Base-by-base conservation (phyloP, 352 stramenopile species). In the Paralagenidium karlingii region DNA sequence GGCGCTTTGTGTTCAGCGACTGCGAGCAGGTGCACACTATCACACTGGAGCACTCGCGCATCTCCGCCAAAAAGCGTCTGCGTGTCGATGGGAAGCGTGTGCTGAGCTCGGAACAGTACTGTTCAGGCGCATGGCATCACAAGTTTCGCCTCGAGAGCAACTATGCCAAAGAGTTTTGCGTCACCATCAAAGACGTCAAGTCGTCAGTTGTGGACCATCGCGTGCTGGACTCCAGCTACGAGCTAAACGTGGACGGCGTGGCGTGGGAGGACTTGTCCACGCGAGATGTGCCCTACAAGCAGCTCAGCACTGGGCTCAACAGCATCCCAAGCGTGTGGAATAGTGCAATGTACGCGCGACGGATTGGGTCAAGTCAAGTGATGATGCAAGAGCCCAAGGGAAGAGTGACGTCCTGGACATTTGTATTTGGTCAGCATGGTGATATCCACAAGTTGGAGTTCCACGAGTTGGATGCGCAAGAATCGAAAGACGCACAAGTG, bases 21-120 rank as follows among this genome's bases (percentile, higher is more conserved):
- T 80, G 66, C 11, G 64, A 85, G 39, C 63, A 85, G 32, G 73
- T 92, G 24, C 75, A 89, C 47, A 92, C 78, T 25, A 53, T 92
- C 13, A 87, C 68, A 57, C 63, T 92, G 15, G 78, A 88, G 45
- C 78, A 92, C 44, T 88, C 73, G 39, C 69, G 73, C 38, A 70
- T 92, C 22, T 73, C 73, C 45, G 68, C 61, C 34, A 89, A 89
- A 57, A 89, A 92, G 55, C 73, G 71, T 2, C 51, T 92, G 41
- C 78, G 75, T 19, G 52, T 92, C 10, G 78, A 92, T 34, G 78
- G 78, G 22, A 62, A 61, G n/a, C 71, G 68, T 4, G 59, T 92
- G 8, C 79, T 60, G 43, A 70, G 59, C 13, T 80, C 62, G 41
- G 78, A 91, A 28, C 60, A 79, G 38, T 91, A 76, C 39, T 69